phyloP scores from a whole-genome alignment of 352 stramenopile genomes.

The Phytophthora sp. region DNA sequence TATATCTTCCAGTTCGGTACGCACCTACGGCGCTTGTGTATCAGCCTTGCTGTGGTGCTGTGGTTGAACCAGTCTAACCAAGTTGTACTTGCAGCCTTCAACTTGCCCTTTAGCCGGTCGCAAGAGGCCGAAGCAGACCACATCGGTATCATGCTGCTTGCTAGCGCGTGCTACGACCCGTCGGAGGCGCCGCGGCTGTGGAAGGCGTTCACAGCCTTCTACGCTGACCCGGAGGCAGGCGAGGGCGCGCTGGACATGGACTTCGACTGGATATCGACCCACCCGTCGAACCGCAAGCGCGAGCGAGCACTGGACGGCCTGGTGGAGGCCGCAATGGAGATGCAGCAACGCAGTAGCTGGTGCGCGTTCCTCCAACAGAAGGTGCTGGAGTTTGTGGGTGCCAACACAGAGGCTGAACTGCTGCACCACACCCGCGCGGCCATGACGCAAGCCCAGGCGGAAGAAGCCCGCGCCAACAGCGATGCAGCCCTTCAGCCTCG shows the following conservation, averaged over 20 bases:
- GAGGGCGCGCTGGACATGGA: slow-evolving; percentile 45
- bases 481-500: slow-evolving; percentile 7
- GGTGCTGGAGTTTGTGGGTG: slow-evolving; percentile 52
- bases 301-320: slow-evolving; percentile 50
- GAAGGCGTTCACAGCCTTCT: slow-evolving; percentile 47
- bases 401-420: slow-evolving; percentile 44
- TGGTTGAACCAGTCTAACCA: slow-evolving; percentile 10
- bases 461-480: slow-evolving; percentile 25
- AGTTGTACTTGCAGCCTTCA: slow-evolving; percentile 45
- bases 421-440: slow-evolving; percentile 47
- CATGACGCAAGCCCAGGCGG: slow-evolving; percentile 21
- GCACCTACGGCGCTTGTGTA: slow-evolving; percentile 12
- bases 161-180: slow-evolving; percentile 75
- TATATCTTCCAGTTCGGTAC: slow-evolving; percentile 68
- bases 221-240: slow-evolving; percentile 36
- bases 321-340: slow-evolving; percentile 48
- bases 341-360: slow-evolving; percentile 58
- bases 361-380: slow-evolving; percentile 61
- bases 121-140: slow-evolving; percentile 74
- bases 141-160: slow-evolving; percentile 82
- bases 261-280: slow-evolving; percentile 68
- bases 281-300: slow-evolving; percentile 70
- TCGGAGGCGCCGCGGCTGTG: slow-evolving; percentile 56
- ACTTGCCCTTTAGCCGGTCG: slow-evolving; percentile 68
- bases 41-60: slow-evolving; percentile 1